Percentiles rank a stretch among this genome's conserved stretches.
Evolutionary conservation across 768 basidiomycete species (phyloP).

Genomic region (Rossbeevera mucosa): DNA sequence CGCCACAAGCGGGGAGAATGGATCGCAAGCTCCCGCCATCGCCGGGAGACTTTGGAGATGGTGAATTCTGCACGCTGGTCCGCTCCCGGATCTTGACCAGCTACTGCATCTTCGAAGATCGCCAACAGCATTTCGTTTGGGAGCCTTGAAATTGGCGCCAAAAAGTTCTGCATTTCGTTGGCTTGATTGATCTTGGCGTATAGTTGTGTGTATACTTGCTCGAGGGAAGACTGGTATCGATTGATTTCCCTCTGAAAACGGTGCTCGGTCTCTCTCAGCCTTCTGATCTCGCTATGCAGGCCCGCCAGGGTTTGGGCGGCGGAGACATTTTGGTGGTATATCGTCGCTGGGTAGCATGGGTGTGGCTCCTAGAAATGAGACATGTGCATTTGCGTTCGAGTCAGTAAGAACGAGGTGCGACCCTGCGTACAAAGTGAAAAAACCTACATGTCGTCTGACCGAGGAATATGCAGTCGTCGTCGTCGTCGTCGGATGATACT

Average conservation of each 20-base stretch:
- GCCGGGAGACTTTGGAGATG: constrained; percentile 30
- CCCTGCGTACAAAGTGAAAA: not conserved
- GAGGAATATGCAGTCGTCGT: constrained; percentile 8
- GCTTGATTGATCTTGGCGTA: constrained; percentile 20
- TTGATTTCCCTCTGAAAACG: constrained; percentile 16
- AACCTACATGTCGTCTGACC: constrained; percentile 22
- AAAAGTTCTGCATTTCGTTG: constrained; percentile 28
- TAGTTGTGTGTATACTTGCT: constrained; percentile 12
- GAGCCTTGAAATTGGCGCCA: constrained; percentile 27
- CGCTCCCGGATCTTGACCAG: constrained; percentile 18
- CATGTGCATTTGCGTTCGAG: not conserved
- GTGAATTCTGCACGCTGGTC: constrained; percentile 20
- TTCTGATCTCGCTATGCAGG: constrained; percentile 19
- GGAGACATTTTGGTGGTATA: constrained; percentile 16
- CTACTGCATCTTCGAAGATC: constrained; percentile 30
- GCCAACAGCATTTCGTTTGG: constrained; percentile 30
- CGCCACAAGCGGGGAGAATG: constrained; percentile 30
- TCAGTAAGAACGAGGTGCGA: not conserved
- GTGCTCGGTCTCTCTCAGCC: constrained; percentile 13
- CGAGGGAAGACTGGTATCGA: constrained; percentile 10
- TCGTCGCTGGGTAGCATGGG: constrained; percentile 8
- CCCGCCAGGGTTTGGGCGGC: constrained; percentile 14
- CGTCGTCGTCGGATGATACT: not conserved
- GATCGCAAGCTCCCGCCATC: constrained; percentile 30
- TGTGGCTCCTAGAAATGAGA: constrained; percentile 16